Conservation (phyloP, 2,329 filamentous ascomycete genomes). For the Claviceps capensis region DNA sequence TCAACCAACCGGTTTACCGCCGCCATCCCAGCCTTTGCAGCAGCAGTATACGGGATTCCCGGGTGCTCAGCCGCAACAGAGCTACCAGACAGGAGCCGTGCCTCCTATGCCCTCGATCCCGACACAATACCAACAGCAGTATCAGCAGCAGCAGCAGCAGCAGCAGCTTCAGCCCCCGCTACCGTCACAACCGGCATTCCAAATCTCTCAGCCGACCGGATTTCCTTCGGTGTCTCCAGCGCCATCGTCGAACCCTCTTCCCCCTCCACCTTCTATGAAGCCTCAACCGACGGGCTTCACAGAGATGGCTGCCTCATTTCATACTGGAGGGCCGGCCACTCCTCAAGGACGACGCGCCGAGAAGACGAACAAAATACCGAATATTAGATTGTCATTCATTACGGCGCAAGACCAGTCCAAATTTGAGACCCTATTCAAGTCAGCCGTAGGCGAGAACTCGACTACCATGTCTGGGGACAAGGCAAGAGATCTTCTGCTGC, state of each 20-base stretch:
- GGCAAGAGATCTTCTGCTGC: constrained; percentile 74
- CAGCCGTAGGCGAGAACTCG: constrained; percentile 71
- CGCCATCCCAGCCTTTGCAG: constrained; percentile 45
- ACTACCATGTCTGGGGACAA: constrained; percentile 87
- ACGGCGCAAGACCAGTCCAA: constrained; percentile 89
- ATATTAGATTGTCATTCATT: constrained; percentile 88
- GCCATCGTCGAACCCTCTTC: constrained; percentile 32
- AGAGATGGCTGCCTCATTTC: constrained; percentile 55
- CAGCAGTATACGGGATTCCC: constrained; percentile 57
- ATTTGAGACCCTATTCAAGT: constrained; percentile 96
- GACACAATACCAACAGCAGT: constrained; percentile 46
- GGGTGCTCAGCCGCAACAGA: constrained; percentile 38
- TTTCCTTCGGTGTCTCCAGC: constrained; percentile 34
- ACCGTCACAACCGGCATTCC: constrained; percentile 20
- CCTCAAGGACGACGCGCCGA: constrained; percentile 31
- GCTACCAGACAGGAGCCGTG: constrained; percentile 43
- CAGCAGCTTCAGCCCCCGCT: constrained; percentile 23
- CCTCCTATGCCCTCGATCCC: constrained; percentile 48
- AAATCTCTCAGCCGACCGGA: constrained; percentile 28
- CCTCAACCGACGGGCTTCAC: constrained; percentile 53
- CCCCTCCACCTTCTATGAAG: constrained; percentile 47
- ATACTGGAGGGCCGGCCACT: constrained; percentile 32
- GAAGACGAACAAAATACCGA: constrained; percentile 69
- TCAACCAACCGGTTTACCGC: constrained; percentile 34
- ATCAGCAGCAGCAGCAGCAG: constrained; percentile 34